phyloP scores from a whole-genome alignment of 2,329 filamentous ascomycete genomes.

The Phoma sp. region DNA sequence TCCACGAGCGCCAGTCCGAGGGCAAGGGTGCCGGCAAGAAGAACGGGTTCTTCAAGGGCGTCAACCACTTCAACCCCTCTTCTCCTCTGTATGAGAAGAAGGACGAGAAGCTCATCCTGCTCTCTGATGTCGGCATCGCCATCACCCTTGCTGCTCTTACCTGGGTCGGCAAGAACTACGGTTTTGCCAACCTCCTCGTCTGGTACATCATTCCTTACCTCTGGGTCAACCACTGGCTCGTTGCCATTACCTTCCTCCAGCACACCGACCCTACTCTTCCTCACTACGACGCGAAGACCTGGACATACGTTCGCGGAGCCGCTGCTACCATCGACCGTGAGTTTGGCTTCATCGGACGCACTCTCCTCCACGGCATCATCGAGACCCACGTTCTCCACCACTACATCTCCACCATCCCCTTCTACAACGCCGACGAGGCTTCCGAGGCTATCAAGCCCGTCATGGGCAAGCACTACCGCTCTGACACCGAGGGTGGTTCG shows the following conservation, averaged over 20 bases:
- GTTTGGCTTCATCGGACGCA: slow-evolving; percentile 92
- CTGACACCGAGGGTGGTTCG: slow-evolving; percentile 77
- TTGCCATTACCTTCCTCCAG: slow-evolving; percentile 96
- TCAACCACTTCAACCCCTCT: slow-evolving; percentile 92
- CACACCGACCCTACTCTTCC: slow-evolving; percentile 95
- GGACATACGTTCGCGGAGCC: slow-evolving; percentile 93
- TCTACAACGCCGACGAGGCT: slow-evolving; percentile 95
- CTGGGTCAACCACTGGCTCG: slow-evolving; percentile 99
- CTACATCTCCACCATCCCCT: slow-evolving; percentile 94
- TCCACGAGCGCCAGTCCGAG: slow-evolving; percentile 88
- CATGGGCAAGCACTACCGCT: slow-evolving; percentile 95
- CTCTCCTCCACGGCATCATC: slow-evolving; percentile 92
- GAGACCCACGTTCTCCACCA: slow-evolving; percentile 98
- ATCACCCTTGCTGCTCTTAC: slow-evolving; percentile 68
- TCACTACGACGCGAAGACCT: slow-evolving; percentile 84
- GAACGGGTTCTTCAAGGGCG: slow-evolving; percentile 79
- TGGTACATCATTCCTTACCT: slow-evolving; percentile 97
- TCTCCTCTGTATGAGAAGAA: slow-evolving; percentile 92
- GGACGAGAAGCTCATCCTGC: slow-evolving; percentile 83
- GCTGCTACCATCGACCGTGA: slow-evolving; percentile 97
- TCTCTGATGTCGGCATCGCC: slow-evolving; percentile 80
- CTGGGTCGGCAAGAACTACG: slow-evolving; percentile 76
- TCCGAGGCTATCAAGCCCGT: slow-evolving; percentile 91
- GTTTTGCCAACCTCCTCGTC: slow-evolving; percentile 84
- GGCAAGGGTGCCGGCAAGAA: slow-evolving; percentile 91